Percentiles rank a stretch among this genome's conserved stretches.
These are phyloP conservation scores for Spiromastix sp. DNA, from an alignment of 2,329 filamentous ascomycete species.

Conservation along the genomic window DNA sequence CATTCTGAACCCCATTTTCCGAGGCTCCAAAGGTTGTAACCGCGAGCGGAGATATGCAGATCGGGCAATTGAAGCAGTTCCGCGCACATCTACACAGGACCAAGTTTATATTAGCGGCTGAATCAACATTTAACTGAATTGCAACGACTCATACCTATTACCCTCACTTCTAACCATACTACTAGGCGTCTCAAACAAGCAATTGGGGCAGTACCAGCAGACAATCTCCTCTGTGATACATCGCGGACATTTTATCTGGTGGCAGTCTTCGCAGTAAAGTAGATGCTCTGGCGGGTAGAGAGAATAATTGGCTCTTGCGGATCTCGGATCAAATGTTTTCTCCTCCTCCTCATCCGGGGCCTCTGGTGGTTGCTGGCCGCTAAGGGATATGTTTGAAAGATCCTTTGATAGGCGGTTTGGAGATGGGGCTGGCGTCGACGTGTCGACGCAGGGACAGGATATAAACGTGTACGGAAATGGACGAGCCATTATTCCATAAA, in stretches of 20 bases:
- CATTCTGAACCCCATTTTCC: conserved; percentile 31
- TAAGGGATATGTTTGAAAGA: conserved; percentile 10
- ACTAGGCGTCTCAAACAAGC: conserved; percentile 89
- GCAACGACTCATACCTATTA: conserved; percentile 57
- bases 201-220: conserved; percentile 90
- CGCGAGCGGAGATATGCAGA: conserved; percentile 71
- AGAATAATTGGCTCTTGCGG: conserved; percentile 77
- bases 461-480: conserved; percentile 17
- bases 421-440: conserved; percentile 5
- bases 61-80: conserved; percentile 90
- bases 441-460: conserved; percentile 15
- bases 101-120: neutral
- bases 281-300: conserved; percentile 89
- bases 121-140: neutral
- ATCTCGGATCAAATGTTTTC: conserved; percentile 74
- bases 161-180: conserved; percentile 87
- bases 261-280: conserved; percentile 94
- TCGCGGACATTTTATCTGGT: conserved; percentile 85
- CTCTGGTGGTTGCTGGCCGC: conserved; percentile 18
- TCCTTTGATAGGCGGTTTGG: conserved; percentile 12
- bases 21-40: conserved; percentile 59
- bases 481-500: conserved; percentile 13
- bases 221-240: conserved; percentile 91
- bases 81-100: conserved; percentile 60
- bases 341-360: conserved; percentile 56